A percentile compares a stretch with the other conserved stretches of the same genome.
Evolutionary conservation across 352 stramenopile genomes (phyloP).

Genomic region (Phytophthora kernoviae): DNA sequence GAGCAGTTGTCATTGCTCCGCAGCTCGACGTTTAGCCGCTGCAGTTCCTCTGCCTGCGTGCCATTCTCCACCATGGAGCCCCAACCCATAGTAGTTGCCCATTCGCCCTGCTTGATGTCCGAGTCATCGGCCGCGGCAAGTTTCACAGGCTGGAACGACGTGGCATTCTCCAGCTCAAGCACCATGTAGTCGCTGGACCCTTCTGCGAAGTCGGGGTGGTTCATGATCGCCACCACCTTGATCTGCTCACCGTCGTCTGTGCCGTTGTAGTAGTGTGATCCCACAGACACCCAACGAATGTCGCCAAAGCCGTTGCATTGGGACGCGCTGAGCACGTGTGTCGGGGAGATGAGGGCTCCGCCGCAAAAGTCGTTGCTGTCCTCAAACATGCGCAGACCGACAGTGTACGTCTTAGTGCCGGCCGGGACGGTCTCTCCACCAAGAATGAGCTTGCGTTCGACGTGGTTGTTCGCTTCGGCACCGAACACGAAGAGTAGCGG

Average conservation of each 20-base stretch:
- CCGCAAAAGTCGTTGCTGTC: conserved; percentile 18
- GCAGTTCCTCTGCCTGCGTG: conserved; percentile 19
- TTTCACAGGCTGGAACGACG: conserved; percentile 7
- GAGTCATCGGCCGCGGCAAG: conserved; percentile 23
- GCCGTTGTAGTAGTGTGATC: conserved; percentile 22
- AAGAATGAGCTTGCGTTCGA: too few species aligned
- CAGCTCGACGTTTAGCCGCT: conserved; percentile 14
- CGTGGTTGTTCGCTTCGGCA: too few species aligned
- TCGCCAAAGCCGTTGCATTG: conserved; percentile 22
- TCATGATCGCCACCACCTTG: conserved; percentile 22
- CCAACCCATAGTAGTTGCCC: conserved; percentile 17
- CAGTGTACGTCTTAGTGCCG: conserved; percentile 25
- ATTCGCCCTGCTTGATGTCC: conserved; percentile 11
- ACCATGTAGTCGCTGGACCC: conserved; percentile 29
- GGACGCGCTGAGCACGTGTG: conserved; percentile 20
- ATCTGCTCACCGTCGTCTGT: conserved; percentile 33
- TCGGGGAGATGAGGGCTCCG: conserved; percentile 18
- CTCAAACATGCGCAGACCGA: conserved; percentile 12
- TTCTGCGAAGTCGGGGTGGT: conserved; percentile 33
- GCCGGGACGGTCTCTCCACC: conserved; percentile 16
- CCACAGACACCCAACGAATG: conserved; percentile 31
- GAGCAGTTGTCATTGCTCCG: conserved; percentile 17
- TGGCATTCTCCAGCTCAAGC: conserved; percentile 28
- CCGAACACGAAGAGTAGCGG: too few species aligned
- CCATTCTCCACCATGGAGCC: conserved; percentile 8